Evolutionary conservation across 306 rosid genomes (phyloP), one percentile per base, ranked within the genome.

Genomic region (Sindora glabra): DNA sequence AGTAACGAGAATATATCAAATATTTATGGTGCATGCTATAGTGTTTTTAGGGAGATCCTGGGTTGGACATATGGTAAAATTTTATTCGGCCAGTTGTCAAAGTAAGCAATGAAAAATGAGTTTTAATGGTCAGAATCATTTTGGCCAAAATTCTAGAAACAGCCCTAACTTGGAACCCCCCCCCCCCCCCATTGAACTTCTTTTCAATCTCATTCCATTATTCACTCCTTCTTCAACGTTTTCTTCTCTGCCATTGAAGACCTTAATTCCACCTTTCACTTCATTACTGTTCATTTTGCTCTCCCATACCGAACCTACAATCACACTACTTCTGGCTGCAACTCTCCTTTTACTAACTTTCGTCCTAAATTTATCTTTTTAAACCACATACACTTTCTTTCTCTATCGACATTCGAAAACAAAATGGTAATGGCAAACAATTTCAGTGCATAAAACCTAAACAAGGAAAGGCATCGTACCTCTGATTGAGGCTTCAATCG

Each of bases 281-380:
- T 87, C 84, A 61, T 87, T 90, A 19, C 60, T 33, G 77, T 79
- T 87, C 96, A 87, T 90, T 12, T 91, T 87, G 67, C 81, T 85
- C 68, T 90, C 94, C 96, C 94, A 89, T 47, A 89, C 96, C 1
- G 94, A 85, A 49, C 96, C 96, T 21, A 86, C 79, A 44, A 72
- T 86, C 39, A 76, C 85, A 21, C 72, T 62, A n/a, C 74, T 52
- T 30, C 75, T 65, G 6, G 25, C 69, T 5, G 67, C 78, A 51
- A 46, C 63, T 63, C 81, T 76, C 65, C 85, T 74, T 36, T 72
- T 65, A 10, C 78, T 62, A 64, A 57, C 71, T 51, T 89, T 84
- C 94, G 85, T 82, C 38, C 30, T 36, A 30, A 8, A 5, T 5
- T 5, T 45, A 22, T 55, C 36, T 48, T 26, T 42, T 12, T 18